Base-by-base conservation (phyloP, 2,329 filamentous ascomycete species). In the Phaeomoniella chlamydospora region DNA sequence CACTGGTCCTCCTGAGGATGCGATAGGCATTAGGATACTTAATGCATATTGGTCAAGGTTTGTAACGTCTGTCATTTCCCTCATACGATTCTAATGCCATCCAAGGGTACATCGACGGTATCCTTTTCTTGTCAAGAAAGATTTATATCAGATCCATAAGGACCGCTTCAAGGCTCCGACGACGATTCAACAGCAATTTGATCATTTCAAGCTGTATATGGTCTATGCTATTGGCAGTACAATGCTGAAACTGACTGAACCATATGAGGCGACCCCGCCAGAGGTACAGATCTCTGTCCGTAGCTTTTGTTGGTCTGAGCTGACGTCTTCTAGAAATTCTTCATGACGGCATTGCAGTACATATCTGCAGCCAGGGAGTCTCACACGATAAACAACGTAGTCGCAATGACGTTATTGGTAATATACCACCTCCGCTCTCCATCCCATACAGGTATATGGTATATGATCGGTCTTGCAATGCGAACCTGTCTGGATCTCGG, bases 391-490 rank as follows among this genome's bases (percentile, higher is more conserved):
- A 58, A 69, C 15, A 70, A 69, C 31, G 62, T 70, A 12, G 64
- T 69, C 43, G 65, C 66, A 9, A 70, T 69, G 62, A 56, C 64
- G 0, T 52, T 70, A 11, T 48, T 68, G 3, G 64, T 68, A 3
- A 49, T 70, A 3, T 70, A 68, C 41, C 66, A 70, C 44, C 52
- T 70, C 2, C 58, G 67, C 5, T 67, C 62, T 1, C 58, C 62
- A 6, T 66, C 65, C 0, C 65, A 63, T 18, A 62, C 64, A 39
- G 66, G 64, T 5, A 56, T 70, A 34, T 70, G 65, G 66, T 69
- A 69, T 44, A 65, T 70, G 58, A 64, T 68, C 30, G 66, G 67
- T 10, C 54, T 70, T 13, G 65, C 66, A 2, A 69, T 70, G 62
- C 59, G 65, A 29, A 69, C 63, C 5, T 64, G 62, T 36, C 66